Evolutionary conservation across 2,329 filamentous ascomycete species (phyloP), one percentile per base, ranked within the genome.

Genomic region (Aureobasidium musti): DNA sequence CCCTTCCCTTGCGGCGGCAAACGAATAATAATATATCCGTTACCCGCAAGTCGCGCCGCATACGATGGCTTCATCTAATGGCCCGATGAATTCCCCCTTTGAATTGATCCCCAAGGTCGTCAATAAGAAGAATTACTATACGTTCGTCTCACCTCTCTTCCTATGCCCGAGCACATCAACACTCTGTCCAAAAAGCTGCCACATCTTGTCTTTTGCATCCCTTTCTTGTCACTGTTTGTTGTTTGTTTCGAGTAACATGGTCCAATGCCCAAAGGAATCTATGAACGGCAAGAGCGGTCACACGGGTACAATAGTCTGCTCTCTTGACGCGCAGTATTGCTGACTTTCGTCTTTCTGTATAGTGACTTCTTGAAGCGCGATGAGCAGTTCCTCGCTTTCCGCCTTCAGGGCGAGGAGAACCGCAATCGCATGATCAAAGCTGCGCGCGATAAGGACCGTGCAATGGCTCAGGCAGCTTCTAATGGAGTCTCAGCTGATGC

Each of bases 101-200:
- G 64, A 66, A 45, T 28, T 23, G 54, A 23, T 54, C 21, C 64
- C 64, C 14, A 54, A 54, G 53, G 53, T 95, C 73, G 99, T 99
- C 79, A 99, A 99, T 77, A 95, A 99, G 79, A 99, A 99, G 82
- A 99, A 99, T 79, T 99, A 99, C 79, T 97, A 97, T 78, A 97
- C 93, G 91, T 95, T 84, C 69, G 88, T 82, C 57, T 65, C 39
- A 35, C 56, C 65, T 41, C 50, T 47, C 21, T 41, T 50, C 43
- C 41, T 59, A 41, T 30, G 28, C 57, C 54, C 37, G 10, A 52
- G 19, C 52, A 37, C 64, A 17, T 6, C n/a, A 8, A 21, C 64
- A 17, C 30, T 39, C 41, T 60, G 30, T 19, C 64, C 41, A 35
- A 17, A 45, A 5, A 33, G 7, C 30, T 26, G 5, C 19, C 21